Evolutionary conservation across 305 asterid species (phyloP).

Genomic region (Petunia hybrid): DNA sequence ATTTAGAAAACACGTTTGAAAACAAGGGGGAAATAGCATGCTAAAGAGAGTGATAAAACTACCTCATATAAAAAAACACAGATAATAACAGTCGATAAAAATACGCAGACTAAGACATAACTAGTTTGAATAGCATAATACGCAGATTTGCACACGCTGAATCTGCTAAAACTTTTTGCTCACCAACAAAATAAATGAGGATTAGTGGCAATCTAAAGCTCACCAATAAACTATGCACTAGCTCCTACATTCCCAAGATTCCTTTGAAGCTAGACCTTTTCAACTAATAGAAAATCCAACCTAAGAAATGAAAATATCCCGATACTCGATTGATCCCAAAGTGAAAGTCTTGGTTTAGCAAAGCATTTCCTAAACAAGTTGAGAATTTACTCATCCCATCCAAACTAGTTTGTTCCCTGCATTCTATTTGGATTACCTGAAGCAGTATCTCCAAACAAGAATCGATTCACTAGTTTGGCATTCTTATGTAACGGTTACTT

Average conservation of each 20-base stretch:
- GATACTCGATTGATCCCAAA: neutral
- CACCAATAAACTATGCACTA: neutral
- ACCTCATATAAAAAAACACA: too few relatives aligned
- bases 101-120: too few relatives aligned
- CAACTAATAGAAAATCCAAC: neutral
- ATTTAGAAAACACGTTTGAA: too few relatives aligned
- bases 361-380: neutral
- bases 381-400: neutral
- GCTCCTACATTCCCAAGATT: neutral
- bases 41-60: too few relatives aligned
- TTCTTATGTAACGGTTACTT: too few relatives aligned
- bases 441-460: neutral
- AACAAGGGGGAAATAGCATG: too few relatives aligned
- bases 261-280: neutral
- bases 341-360: conserved; percentile 6
- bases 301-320: neutral
- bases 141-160: too few relatives aligned
- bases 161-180: neutral
- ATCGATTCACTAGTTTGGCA: too few relatives aligned
- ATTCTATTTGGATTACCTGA: neutral
- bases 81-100: too few relatives aligned
- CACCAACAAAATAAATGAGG: neutral
- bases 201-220: neutral
- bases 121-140: too few relatives aligned
- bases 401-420: neutral